phyloP scores from a whole-genome alignment of 805 yeast species.

The Lipomyces japonicus region DNA sequence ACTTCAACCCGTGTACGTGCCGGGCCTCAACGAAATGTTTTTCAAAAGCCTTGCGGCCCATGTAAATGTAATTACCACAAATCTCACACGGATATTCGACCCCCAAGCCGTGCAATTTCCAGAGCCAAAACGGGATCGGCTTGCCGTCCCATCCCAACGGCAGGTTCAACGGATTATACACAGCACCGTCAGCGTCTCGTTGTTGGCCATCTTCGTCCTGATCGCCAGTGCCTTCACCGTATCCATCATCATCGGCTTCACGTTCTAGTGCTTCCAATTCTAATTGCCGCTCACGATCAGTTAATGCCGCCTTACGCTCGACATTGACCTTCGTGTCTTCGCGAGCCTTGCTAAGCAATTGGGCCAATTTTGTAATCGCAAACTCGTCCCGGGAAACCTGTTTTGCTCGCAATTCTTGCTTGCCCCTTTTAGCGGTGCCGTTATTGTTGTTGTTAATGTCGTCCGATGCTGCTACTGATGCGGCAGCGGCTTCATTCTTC shows the following conservation, averaged over 20 bases:
- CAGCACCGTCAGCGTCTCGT: constrained; percentile 30
- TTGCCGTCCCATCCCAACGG: constrained; percentile 86
- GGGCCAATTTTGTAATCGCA: constrained; percentile 40
- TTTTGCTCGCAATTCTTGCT: constrained; percentile 20
- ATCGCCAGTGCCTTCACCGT: constrained; percentile 32
- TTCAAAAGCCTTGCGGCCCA: constrained; percentile 68
- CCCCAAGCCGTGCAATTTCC: constrained; percentile 81
- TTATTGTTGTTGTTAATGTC: neutral
- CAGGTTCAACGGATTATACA: constrained; percentile 51
- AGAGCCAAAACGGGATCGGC: constrained; percentile 92
- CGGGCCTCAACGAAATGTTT: constrained; percentile 69
- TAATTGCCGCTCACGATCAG: constrained; percentile 62
- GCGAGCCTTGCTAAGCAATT: constrained; percentile 43
- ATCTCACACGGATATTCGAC: constrained; percentile 73
- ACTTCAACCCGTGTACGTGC: constrained; percentile 69
- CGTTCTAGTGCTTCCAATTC: constrained; percentile 47
- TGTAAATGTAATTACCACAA: constrained; percentile 70
- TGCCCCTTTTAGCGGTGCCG: neutral
- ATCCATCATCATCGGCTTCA: constrained; percentile 34
- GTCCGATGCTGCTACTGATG: constrained; percentile 10
- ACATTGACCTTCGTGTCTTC: constrained; percentile 54
- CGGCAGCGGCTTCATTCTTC: constrained; percentile 41
- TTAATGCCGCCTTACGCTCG: constrained; percentile 63
- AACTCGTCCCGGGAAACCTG: constrained; percentile 40
- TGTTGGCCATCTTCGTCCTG: constrained; percentile 36